Evolutionary conservation across 2,329 filamentous ascomycete species (phyloP).

Genomic region (Eutypella sp.): DNA sequence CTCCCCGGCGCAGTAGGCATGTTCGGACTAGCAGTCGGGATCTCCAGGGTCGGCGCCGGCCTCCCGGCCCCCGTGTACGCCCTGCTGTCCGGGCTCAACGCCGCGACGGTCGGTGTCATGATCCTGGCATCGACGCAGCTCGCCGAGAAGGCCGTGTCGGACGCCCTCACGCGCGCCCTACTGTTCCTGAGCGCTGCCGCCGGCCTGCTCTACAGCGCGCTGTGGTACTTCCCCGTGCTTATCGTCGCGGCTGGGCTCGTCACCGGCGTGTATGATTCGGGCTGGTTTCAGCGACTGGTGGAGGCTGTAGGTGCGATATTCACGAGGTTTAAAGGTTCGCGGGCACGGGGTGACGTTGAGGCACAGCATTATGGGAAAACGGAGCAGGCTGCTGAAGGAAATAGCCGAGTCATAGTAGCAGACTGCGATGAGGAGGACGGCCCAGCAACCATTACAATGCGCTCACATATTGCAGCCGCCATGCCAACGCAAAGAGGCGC

Average conservation of each 20-base stretch:
- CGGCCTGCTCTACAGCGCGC: conserved; percentile 63
- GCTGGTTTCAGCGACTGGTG: conserved; percentile 40
- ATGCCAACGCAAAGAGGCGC: no score
- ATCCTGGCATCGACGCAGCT: conserved; percentile 65
- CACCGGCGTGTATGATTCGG: conserved; percentile 52
- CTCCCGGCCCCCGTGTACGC: conserved; percentile 63
- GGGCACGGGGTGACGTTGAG: conserved; percentile 5
- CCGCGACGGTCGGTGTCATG: conserved; percentile 67
- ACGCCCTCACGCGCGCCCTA: conserved; percentile 56
- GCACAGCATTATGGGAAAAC: no score
- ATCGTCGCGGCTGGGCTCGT: conserved; percentile 51
- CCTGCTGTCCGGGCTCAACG: conserved; percentile 65
- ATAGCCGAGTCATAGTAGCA: no score
- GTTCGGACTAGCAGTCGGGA: conserved; percentile 61
- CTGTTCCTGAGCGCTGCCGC: conserved; percentile 60
- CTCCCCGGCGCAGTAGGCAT: conserved; percentile 67
- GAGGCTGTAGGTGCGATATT: background rate
- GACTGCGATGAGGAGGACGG: no score
- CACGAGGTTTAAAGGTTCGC: conserved; percentile 1
- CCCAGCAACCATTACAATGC: no score
- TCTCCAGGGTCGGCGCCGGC: conserved; percentile 52
- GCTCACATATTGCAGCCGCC: no score
- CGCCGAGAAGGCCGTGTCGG: conserved; percentile 62
- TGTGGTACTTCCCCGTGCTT: conserved; percentile 71
- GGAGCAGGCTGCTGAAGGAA: background rate